A percentile compares a stretch with the other conserved stretches of the same genome.
Evolutionary conservation across 441 rosid genomes (phyloP).

Genomic region (Corymbia citriodora): DNA sequence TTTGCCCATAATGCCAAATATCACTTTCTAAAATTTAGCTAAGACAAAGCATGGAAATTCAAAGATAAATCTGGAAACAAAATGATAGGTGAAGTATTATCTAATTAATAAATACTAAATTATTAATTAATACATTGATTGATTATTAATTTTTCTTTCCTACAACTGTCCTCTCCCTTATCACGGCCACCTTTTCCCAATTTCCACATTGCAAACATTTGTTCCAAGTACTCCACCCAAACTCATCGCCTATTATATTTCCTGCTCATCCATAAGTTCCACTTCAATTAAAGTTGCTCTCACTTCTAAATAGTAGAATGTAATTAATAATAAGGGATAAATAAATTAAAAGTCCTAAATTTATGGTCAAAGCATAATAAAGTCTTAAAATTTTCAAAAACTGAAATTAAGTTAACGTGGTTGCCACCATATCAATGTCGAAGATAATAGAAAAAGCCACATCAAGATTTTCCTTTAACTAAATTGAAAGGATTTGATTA

Average conservation of each 20-base stretch:
- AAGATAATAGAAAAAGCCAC: fast-evolving
- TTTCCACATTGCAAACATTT: background rate
- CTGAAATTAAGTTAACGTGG: fast-evolving
- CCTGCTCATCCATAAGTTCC: background rate
- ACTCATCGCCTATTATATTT: background rate
- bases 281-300: background rate
- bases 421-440: fast-evolving
- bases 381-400: background rate
- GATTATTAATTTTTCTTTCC: background rate
- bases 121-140: too few species aligned
- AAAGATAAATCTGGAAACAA: background rate
- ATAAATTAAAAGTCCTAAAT: background rate
- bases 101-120: background rate
- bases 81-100: background rate
- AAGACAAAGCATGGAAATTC: background rate
- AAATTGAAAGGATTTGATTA: fast-evolving
- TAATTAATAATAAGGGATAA: background rate
- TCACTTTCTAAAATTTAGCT: background rate
- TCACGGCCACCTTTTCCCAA: background rate
- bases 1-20: background rate
- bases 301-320: background rate
- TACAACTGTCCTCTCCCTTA: background rate
- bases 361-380: background rate
- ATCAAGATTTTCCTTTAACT: background rate
- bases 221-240: background rate